Percentiles rank a stretch among this genome's conserved stretches.
phyloP scores from a whole-genome alignment of 257 asterid genomes.

The Paraleonurus japonicus region DNA sequence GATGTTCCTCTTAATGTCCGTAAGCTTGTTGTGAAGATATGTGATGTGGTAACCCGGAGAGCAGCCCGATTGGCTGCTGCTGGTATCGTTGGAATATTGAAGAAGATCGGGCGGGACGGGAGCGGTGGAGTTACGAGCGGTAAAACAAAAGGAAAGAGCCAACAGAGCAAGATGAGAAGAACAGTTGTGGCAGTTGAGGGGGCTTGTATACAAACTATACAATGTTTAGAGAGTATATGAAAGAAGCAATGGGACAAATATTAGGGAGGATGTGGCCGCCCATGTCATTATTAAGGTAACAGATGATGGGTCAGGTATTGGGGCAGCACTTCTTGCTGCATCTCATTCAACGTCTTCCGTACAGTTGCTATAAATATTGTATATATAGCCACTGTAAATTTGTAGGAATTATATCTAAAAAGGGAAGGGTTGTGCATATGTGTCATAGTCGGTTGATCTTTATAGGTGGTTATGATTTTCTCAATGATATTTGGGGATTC shows the following conservation, averaged over 20 bases:
- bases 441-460: slow-evolving; percentile 32
- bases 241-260: slow-evolving; percentile 66
- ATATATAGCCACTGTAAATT: slow-evolving; percentile 51
- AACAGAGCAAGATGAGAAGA: slow-evolving; percentile 42
- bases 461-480: slow-evolving; percentile 22
- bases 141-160: slow-evolving; percentile 38
- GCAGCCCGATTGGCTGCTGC: slow-evolving; percentile 92
- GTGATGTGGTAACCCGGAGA: slow-evolving; percentile 75
- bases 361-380: slow-evolving; percentile 37
- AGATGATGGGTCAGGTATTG: slow-evolving; percentile 83
- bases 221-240: slow-evolving; percentile 67
- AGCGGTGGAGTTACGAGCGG: slow-evolving; percentile 46
- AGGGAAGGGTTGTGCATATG: slow-evolving; percentile 37
- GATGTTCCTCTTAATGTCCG: slow-evolving; percentile 63
- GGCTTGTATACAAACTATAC: slow-evolving; percentile 64
- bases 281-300: slow-evolving; percentile 53
- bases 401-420: slow-evolving; percentile 27
- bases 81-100: slow-evolving; percentile 85
- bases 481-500: slow-evolving; percentile 19
- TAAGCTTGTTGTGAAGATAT: slow-evolving; percentile 69
- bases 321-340: slow-evolving; percentile 90
- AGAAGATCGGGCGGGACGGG: slow-evolving; percentile 89
- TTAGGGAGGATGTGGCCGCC: slow-evolving; percentile 62
- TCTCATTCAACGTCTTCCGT: slow-evolving; percentile 51
- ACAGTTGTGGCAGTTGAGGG: slow-evolving; percentile 80